Percentiles rank a stretch among this genome's conserved stretches.
Conservation (phyloP, 441 rosid genomes). For the Corymbia citriodora region DNA sequence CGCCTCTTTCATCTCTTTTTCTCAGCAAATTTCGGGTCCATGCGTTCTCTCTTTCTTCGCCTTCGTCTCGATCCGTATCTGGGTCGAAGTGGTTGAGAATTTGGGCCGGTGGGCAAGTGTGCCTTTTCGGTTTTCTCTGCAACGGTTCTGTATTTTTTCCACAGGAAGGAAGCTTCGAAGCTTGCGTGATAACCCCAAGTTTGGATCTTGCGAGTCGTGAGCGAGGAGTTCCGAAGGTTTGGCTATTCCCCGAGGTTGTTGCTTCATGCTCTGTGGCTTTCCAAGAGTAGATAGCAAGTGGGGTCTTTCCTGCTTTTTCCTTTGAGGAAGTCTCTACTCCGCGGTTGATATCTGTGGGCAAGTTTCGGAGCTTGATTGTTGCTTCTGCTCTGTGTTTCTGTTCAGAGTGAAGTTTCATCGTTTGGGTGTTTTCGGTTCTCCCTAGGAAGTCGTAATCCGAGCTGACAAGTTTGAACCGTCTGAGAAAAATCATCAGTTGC, state of each 20-base stretch:
- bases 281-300: not conserved
- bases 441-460: not conserved
- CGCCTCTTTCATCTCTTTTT: not conserved
- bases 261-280: not conserved
- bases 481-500: not conserved
- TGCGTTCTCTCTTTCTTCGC: not conserved
- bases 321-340: not conserved
- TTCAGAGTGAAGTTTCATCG: not conserved
- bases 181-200: not conserved
- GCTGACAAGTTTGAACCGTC: not conserved
- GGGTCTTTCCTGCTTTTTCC: not conserved
- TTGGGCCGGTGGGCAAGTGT: not conserved
- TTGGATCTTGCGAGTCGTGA: not conserved
- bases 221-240: not conserved
- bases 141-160: not conserved
- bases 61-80: not conserved
- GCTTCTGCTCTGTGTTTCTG: not conserved
- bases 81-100: not conserved
- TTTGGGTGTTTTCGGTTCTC: not conserved
- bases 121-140: not conserved
- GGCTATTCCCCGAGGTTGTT: not conserved
- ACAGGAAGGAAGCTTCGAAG: not conserved
- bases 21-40: not conserved
- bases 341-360: not conserved
- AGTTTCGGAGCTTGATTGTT: not conserved